Evolutionary conservation across 768 basidiomycete species (phyloP).

Genomic region (Tricholoma sp.): DNA sequence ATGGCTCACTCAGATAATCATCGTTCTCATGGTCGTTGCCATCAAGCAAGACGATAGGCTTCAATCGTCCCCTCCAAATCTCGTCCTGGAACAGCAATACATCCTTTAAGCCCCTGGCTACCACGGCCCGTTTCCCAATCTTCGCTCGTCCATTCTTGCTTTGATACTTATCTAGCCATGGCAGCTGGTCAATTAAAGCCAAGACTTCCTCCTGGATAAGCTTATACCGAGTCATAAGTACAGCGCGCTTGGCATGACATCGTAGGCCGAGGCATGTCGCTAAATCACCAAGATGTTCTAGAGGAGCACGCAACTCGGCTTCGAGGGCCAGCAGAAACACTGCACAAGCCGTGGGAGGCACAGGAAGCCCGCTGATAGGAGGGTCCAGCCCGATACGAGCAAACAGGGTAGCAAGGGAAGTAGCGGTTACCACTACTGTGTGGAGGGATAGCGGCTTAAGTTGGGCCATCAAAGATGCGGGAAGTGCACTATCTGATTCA

Average conservation of each 20-base stretch:
- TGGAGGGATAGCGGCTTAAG: slow-evolving; percentile 37
- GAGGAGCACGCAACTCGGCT: slow-evolving; percentile 49
- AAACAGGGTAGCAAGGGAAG: slow-evolving; percentile 40
- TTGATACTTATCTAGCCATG: slow-evolving; percentile 65
- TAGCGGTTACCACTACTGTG: slow-evolving; percentile 39
- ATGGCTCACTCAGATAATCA: slow-evolving; percentile 6
- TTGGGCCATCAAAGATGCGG: slow-evolving; percentile 30
- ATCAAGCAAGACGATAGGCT: slow-evolving; percentile 35
- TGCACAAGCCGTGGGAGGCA: slow-evolving; percentile 57
- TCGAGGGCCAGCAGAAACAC: slow-evolving; percentile 67
- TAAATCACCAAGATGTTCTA: slow-evolving; percentile 52
- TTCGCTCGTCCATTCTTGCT: slow-evolving; percentile 50
- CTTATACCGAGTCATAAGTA: slow-evolving; percentile 69
- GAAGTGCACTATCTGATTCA: slow-evolving; percentile 23
- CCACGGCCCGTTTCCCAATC: slow-evolving; percentile 55
- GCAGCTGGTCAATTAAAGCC: slow-evolving; percentile 56
- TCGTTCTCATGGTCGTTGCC: slow-evolving; percentile 25
- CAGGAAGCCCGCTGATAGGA: slow-evolving; percentile 32
- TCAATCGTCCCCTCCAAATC: slow-evolving; percentile 43
- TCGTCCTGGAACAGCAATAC: slow-evolving; percentile 65
- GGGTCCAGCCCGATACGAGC: slow-evolving; percentile 32
- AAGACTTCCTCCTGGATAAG: slow-evolving; percentile 54
- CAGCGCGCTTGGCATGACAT: slow-evolving; percentile 43
- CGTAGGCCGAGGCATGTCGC: slow-evolving; percentile 50
- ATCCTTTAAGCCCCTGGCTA: slow-evolving; percentile 65